Evolutionary conservation across 129 eudicot genomes (phyloP), one percentile per base, ranked within the genome.

Genomic region (Dittrichia graveolens): DNA sequence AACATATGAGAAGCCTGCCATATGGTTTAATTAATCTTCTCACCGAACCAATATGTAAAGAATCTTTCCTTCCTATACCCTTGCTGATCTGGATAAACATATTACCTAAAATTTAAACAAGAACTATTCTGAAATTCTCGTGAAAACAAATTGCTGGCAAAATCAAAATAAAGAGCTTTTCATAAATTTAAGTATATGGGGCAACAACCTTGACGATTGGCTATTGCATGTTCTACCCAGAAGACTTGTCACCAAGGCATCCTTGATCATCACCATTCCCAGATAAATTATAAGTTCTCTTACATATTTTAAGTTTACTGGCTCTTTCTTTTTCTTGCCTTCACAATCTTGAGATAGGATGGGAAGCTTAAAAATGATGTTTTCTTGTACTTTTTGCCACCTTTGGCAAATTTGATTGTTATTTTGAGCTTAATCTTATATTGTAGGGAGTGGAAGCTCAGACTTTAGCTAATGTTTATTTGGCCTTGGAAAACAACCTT

Each of bases 391-490:
- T 39, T 61, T 24, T n/a, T 53, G 39, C 14, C 4, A 4, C 35
- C 44, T 42, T 71, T 48, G 74, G 38, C 54, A 69, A 64, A 74
- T 66, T 53, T 24, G 41, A 18, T 59, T 2, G 31, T 46, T 12
- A 73, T 55, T 69, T 8, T 49, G 77, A 71, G 41, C 69, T 81
- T 57, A 62, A 38, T 61, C 74, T 76, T 83, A 13, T 75, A 31
- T 65, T 80, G 64, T 71, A 93, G 98, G 98, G 98, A 59, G 98
- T 94, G 70, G 98, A 94, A 83, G 98, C 98, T 70, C 98, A 94
- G 75, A 94, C 98, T 5, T 46, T 94, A 57, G 97, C 98, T 61
- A 94, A 94, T 87, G 98, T 94, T 70, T 94, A 94, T 81, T 75
- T 94, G 91, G 98, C 98, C 38, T 75, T 88, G 88, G 98, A 94